A percentile compares a stretch with the other conserved stretches of the same genome.
These are phyloP conservation scores for Calonectria leucothoes DNA, from an alignment of 2,329 filamentous ascomycete species.

Conservation along the genomic window DNA sequence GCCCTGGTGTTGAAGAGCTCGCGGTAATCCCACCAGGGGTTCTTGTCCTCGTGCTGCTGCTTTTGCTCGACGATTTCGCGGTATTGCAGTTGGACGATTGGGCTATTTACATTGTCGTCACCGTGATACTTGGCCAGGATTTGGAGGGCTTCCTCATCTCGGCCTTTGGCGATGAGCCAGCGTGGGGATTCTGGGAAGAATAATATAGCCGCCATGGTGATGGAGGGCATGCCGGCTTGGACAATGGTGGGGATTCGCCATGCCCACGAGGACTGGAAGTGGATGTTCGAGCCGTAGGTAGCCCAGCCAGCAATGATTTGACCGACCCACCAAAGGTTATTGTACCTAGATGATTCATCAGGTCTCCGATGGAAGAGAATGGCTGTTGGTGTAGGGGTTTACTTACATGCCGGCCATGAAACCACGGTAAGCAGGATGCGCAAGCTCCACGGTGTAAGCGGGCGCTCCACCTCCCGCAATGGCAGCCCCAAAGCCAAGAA, in stretches of 20 bases:
- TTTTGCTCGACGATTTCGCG: slow-evolving; percentile 46
- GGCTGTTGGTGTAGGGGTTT: neutral
- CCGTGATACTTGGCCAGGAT: slow-evolving; percentile 57
- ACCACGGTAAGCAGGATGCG: slow-evolving; percentile 42
- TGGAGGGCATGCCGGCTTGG: slow-evolving; percentile 54
- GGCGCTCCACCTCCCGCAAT: slow-evolving; percentile 57
- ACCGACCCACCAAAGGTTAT: slow-evolving; percentile 9
- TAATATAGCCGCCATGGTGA: slow-evolving; percentile 48
- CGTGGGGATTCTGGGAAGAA: slow-evolving; percentile 56
- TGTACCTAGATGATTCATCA: neutral
- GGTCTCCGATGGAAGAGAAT: too few species aligned
- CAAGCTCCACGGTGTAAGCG: slow-evolving; percentile 60
- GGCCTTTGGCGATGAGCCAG: slow-evolving; percentile 53
- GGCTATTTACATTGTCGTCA: slow-evolving; percentile 54
- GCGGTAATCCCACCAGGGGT: slow-evolving; percentile 57
- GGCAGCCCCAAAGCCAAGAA: slow-evolving; percentile 64
- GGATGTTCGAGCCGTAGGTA: slow-evolving; percentile 9
- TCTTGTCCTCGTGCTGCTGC: slow-evolving; percentile 43
- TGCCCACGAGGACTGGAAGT: slow-evolving; percentile 46
- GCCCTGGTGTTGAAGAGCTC: slow-evolving; percentile 54
- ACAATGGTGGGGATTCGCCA: slow-evolving; percentile 57
- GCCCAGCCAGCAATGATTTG: slow-evolving; percentile 10
- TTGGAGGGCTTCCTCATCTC: slow-evolving; percentile 46
- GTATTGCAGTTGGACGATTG: slow-evolving; percentile 56
- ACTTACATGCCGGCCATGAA: slow-evolving; percentile 8